Conservation (phyloP, 2,329 filamentous ascomycete genomes). For the Aschersonia sp. region DNA sequence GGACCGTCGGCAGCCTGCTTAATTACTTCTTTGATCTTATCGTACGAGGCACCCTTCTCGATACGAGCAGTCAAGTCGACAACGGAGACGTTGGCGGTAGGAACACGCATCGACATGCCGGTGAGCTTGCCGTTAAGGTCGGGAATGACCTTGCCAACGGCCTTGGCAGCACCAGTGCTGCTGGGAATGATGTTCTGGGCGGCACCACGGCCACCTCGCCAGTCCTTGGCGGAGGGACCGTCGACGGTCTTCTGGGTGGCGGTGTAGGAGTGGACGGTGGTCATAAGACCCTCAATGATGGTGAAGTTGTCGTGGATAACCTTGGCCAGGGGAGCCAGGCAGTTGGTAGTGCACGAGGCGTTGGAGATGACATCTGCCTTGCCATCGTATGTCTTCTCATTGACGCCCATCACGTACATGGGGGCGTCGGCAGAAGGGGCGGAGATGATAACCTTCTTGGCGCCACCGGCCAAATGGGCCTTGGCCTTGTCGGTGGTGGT, state of each 20-base stretch:
- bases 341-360: constrained; percentile 99
- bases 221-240: constrained; percentile 95
- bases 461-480: constrained; percentile 88
- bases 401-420: constrained; percentile 99
- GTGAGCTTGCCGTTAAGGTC: constrained; percentile 98
- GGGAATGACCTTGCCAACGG: constrained; percentile 99
- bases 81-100: constrained; percentile 96
- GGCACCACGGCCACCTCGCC: constrained; percentile 96
- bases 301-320: constrained; percentile 97
- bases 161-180: constrained; percentile 99
- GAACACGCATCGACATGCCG: constrained; percentile 99
- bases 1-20: constrained; percentile 73
- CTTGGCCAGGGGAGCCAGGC: constrained; percentile 97
- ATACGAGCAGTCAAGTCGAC: constrained; percentile 91
- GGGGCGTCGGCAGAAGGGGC: constrained; percentile 88
- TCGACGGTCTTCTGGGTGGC: constrained; percentile 99
- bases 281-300: constrained; percentile 98
- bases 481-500: constrained; percentile 94
- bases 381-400: constrained; percentile 84
- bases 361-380: constrained; percentile 93
- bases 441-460: constrained; percentile 95
- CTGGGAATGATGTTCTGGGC: constrained; percentile 99
- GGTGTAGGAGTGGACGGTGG: constrained; percentile 98
- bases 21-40: constrained; percentile 84
- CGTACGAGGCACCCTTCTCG: constrained; percentile 78